Evolutionary conservation across 2,329 filamentous ascomycete species (phyloP).

Genomic region (Pseudogymnoascus sp.): DNA sequence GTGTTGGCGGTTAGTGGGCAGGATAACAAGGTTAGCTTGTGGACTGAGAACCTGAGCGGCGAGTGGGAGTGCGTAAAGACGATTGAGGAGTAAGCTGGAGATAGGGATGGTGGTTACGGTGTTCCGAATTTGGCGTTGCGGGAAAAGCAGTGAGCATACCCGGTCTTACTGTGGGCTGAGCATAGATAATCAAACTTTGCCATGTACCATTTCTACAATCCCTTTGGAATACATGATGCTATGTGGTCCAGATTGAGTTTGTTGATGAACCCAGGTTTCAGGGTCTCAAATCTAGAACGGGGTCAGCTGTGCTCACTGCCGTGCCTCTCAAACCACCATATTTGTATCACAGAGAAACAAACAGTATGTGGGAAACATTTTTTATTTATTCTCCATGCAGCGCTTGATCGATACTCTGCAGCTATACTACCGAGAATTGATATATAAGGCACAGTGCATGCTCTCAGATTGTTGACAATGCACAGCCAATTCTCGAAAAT

Average conservation of each 20-base stretch:
- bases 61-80: slow-evolving; percentile 98
- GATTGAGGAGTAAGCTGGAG: slow-evolving; percentile 66
- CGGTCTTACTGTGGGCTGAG: slow-evolving; percentile 10
- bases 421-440: neutral
- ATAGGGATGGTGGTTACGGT: slow-evolving; percentile 8
- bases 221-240: neutral
- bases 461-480: neutral
- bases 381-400: neutral
- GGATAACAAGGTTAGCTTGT: slow-evolving; percentile 94
- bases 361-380: neutral
- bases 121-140: slow-evolving; percentile 12
- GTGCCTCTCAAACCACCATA: neutral
- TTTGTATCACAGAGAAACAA: neutral
- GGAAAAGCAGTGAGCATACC: slow-evolving; percentile 15
- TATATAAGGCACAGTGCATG: neutral
- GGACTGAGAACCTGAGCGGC: slow-evolving; percentile 96
- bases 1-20: slow-evolving; percentile 88
- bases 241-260: neutral
- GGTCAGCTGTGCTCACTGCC: neutral
- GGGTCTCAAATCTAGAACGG: neutral
- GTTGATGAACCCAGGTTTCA: neutral
- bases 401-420: neutral
- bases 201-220: slow-evolving; percentile 8
- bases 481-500: neutral
- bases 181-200: slow-evolving; percentile 10